Evolutionary conservation across 2,329 filamentous ascomycete species (phyloP), one percentile per base, ranked within the genome.

Genomic region (Mollisia scopiformis): DNA sequence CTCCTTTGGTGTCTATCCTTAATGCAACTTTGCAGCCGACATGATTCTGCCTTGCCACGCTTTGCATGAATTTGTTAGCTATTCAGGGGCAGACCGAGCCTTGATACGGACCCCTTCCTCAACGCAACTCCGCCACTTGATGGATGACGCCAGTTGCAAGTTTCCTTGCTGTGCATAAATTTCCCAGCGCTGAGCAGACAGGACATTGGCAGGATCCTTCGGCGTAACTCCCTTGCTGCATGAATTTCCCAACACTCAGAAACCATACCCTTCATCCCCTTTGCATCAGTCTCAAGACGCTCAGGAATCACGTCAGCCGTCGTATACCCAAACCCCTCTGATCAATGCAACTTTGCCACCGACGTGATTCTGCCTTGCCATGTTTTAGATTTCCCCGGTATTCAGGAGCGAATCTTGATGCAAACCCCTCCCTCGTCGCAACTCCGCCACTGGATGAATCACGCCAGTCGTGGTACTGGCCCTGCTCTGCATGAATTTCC

Each of bases 201-300:
- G n/a, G n/a, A 59, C 57, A 53, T 54, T 49, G 59, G 27, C 59
- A 59, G 61, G 47, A 62, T 62, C 56, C 37, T 64, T 19, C 27
- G 39, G 47, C 57, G 62, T 62, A 59, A 55, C 59, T 59, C 62
- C 37, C 16, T 64, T 58, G 41, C 53, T 43, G 47, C 50, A 63
- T 63, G 58, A 62, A 62, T 62, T 59, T 60, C 54, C 59, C 61
- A 53, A n/a, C n/a, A n/a, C n/a, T n/a, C n/a, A n/a, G n/a, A n/a
- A n/a, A n/a, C n/a, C n/a, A n/a, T n/a, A n/a, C n/a, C n/a, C n/a
- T n/a, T 28, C 25, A 47, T 47, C 41, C 41, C 5, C 19, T 23
- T 47, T 47, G 10, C 41, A 47, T 47, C 19, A 28, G 41, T 47
- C 19, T 47, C 41, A 47, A 47, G 19, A 28, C 16, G 41, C 41